phyloP scores from a whole-genome alignment of 1,139 yeast species.

The Schizosaccharomyces versatilis region DNA sequence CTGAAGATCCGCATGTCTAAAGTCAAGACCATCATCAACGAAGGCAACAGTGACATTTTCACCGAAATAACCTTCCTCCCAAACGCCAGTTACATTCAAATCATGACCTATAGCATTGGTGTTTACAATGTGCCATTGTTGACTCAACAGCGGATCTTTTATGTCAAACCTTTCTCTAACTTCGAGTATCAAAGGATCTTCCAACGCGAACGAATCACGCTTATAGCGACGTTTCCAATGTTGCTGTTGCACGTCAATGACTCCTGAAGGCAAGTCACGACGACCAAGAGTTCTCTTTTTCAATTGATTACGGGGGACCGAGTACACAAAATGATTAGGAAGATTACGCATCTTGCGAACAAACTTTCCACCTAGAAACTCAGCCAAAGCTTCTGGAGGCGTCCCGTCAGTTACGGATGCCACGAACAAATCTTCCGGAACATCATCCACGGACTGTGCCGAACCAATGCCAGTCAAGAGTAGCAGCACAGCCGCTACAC shows the following conservation, averaged over 20 bases:
- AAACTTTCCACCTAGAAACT: conserved; percentile 15
- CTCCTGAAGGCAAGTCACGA: not conserved
- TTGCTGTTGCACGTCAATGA: conserved; percentile 4
- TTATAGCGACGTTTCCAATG: conserved; percentile 2
- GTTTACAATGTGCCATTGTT: conserved; percentile 84
- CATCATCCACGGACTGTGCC: no score
- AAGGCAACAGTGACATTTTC: conserved; percentile 63
- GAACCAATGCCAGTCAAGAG: no score
- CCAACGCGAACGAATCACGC: conserved; percentile 1
- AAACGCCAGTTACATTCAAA: conserved; percentile 65
- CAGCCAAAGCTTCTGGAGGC: conserved; percentile 6
- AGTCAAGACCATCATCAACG: conserved; percentile 87
- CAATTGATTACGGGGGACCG: conserved; percentile 12
- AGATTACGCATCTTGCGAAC: conserved; percentile 19
- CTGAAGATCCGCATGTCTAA: conserved; percentile 46
- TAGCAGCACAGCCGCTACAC: no score
- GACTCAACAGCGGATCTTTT: conserved; percentile 53
- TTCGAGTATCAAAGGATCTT: conserved; percentile 10
- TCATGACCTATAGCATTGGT: conserved; percentile 55
- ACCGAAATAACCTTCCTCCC: conserved; percentile 62
- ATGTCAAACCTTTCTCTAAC: conserved; percentile 34
- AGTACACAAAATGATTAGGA: conserved; percentile 19
- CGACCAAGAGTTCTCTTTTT: not conserved
- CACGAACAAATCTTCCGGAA: no score
- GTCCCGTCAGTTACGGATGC: no score